These are phyloP conservation scores for Talaromyces wortmannii DNA, from an alignment of 495 filamentous ascomycete genomes.

Conservation along the genomic window DNA sequence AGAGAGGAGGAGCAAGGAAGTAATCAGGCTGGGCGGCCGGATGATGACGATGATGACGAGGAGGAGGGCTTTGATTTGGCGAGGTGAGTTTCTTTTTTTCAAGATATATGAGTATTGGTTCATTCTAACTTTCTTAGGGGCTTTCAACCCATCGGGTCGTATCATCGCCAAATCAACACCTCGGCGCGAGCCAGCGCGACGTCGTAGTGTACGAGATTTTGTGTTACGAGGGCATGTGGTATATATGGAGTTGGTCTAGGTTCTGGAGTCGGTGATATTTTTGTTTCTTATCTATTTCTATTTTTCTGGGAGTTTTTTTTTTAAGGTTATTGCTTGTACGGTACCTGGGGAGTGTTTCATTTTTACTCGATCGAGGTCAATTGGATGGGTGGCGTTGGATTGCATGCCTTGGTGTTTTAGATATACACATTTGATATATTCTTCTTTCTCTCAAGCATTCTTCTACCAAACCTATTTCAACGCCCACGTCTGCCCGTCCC, in stretches of 20 bases:
- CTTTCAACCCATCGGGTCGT: conserved; percentile 65
- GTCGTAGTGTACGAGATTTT: conserved; percentile 4
- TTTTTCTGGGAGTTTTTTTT: neutral
- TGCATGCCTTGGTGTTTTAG: conserved; percentile 3
- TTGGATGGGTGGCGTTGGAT: neutral
- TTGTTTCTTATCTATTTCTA: neutral
- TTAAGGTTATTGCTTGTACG: neutral
- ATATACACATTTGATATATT: no score
- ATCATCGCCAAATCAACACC: conserved; percentile 48
- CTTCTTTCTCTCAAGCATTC: no score
- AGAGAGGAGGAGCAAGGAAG: conserved; percentile 13
- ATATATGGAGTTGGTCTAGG: neutral
- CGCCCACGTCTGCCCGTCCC: conserved; percentile 53
- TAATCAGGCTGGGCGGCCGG: conserved; percentile 3
- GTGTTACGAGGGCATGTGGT: neutral
- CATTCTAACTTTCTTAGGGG: conserved; percentile 34
- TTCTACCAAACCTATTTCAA: conserved; percentile 45
- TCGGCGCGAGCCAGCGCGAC: conserved; percentile 28
- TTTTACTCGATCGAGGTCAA: neutral
- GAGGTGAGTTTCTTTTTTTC: conserved; percentile 39
- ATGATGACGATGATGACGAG: conserved; percentile 33
- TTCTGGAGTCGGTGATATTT: neutral
- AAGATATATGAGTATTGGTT: conserved; percentile 4
- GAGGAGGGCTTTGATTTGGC: conserved; percentile 61
- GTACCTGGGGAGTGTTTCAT: neutral